These are phyloP conservation scores for Paramyrothecium sp. DNA, from an alignment of 2,329 filamentous ascomycete species.

Conservation along the genomic window DNA sequence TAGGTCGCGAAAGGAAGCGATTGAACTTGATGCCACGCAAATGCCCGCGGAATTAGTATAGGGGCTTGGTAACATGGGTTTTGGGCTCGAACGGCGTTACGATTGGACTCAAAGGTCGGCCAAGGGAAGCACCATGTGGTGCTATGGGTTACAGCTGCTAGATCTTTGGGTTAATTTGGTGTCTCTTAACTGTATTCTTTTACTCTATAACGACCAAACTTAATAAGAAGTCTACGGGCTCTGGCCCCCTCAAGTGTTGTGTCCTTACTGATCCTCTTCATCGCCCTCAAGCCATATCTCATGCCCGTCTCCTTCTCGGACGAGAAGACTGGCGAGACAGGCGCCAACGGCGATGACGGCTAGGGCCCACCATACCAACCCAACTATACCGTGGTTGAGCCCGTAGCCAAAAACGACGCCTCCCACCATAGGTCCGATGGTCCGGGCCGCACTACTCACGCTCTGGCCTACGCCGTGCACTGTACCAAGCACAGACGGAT, in stretches of 20 bases:
- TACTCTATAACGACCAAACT: background rate
- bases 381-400: slow-evolving; percentile 54
- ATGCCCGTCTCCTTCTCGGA: slow-evolving; percentile 62
- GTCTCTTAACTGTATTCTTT: background rate
- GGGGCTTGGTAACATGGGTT: too few species aligned
- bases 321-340: slow-evolving; percentile 49
- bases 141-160: too few species aligned
- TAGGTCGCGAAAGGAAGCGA: too few species aligned
- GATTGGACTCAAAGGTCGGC: too few species aligned
- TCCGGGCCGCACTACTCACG: slow-evolving; percentile 56
- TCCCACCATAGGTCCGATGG: slow-evolving; percentile 59
- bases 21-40: too few species aligned
- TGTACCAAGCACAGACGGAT: slow-evolving; percentile 45
- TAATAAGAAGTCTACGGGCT: background rate
- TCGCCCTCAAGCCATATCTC: slow-evolving; percentile 65
- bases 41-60: too few species aligned
- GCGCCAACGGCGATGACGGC: slow-evolving; percentile 47
- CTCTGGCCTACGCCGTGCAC: slow-evolving; percentile 56
- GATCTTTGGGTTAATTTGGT: too few species aligned
- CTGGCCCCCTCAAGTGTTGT: background rate
- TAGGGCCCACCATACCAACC: slow-evolving; percentile 58
- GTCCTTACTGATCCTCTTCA: slow-evolving; percentile 35
- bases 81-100: too few species aligned
- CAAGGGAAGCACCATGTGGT: too few species aligned
- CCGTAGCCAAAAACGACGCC: slow-evolving; percentile 61